Conservation (phyloP, 805 yeast species). For the Candida ficus region DNA sequence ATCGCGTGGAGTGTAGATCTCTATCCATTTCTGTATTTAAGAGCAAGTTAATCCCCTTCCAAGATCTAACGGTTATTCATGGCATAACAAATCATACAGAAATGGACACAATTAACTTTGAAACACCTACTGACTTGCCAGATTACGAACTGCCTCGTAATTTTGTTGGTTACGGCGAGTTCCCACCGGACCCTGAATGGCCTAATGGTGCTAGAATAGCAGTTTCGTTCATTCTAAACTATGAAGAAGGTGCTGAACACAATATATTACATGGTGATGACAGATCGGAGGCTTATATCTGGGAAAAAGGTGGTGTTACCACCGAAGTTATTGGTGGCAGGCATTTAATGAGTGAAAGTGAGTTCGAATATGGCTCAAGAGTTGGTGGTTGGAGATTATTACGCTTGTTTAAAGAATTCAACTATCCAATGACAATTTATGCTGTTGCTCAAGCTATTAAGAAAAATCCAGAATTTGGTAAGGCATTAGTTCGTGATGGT, state of each 20-base stretch:
- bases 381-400: slow-evolving; percentile 31
- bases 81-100: too few species aligned
- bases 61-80: too few species aligned
- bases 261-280: slow-evolving; percentile 28
- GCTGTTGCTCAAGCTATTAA: slow-evolving; percentile 36
- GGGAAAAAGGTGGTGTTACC: slow-evolving; percentile 14
- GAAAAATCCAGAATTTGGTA: slow-evolving; percentile 29
- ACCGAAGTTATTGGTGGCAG: slow-evolving; percentile 18
- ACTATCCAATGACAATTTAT: slow-evolving; percentile 29
- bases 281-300: slow-evolving; percentile 16
- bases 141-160: slow-evolving; percentile 23
- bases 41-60: too few species aligned
- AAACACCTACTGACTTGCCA: slow-evolving; percentile 2
- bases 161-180: slow-evolving; percentile 28
- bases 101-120: slow-evolving; percentile 1
- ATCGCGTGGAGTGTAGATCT: too few species aligned
- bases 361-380: slow-evolving; percentile 31
- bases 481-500: slow-evolving; percentile 32
- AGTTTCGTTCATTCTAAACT: slow-evolving; percentile 29
- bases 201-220: slow-evolving; percentile 30
- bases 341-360: slow-evolving; percentile 27
- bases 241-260: slow-evolving; percentile 32
- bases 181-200: slow-evolving; percentile 28
- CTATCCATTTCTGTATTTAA: too few species aligned
- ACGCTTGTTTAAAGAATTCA: slow-evolving; percentile 29